Percentiles rank a stretch among this genome's conserved stretches.
These are phyloP conservation scores for Trametes versicolor DNA, from an alignment of 1,284 basidiomycete species.

Conservation along the genomic window DNA sequence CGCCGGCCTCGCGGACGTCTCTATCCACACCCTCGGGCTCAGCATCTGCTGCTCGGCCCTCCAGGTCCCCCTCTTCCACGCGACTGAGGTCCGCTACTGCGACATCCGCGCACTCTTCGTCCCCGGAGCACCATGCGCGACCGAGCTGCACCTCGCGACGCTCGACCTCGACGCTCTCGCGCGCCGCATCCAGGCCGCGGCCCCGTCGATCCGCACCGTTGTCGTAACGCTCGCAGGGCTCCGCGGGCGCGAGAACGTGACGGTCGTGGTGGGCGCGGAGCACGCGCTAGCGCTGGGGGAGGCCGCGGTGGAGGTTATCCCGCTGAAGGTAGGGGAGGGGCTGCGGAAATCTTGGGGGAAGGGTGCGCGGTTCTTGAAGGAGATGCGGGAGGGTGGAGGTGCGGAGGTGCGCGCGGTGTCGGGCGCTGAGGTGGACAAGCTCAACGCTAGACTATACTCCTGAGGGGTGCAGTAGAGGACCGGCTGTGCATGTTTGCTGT, in stretches of 20 bases:
- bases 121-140: background rate
- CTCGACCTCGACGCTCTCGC: slow-evolving; percentile 1
- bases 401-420: background rate
- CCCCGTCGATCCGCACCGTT: slow-evolving; percentile 4
- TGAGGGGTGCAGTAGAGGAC: too few relatives aligned
- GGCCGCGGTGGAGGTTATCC: slow-evolving; percentile 10
- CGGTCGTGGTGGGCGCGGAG: slow-evolving; percentile 5
- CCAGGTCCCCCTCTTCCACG: background rate
- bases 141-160: slow-evolving; percentile 1
- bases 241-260: slow-evolving; percentile 1
- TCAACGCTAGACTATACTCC: too few relatives aligned
- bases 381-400: background rate
- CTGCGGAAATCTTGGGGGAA: background rate
- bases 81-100: slow-evolving; percentile 14
- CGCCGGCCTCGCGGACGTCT: too few relatives aligned
- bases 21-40: background rate
- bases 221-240: slow-evolving; percentile 6
- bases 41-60: slow-evolving; percentile 1
- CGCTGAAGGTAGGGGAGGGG: background rate
- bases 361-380: background rate
- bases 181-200: background rate
- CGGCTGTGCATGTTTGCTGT: too few relatives aligned
- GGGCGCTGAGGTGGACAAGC: too few relatives aligned
- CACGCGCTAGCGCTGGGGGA: background rate
- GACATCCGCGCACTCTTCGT: slow-evolving; percentile 36